Base-by-base conservation (phyloP, 1,284 basidiomycete species). In the Trichosporon sp. region DNA sequence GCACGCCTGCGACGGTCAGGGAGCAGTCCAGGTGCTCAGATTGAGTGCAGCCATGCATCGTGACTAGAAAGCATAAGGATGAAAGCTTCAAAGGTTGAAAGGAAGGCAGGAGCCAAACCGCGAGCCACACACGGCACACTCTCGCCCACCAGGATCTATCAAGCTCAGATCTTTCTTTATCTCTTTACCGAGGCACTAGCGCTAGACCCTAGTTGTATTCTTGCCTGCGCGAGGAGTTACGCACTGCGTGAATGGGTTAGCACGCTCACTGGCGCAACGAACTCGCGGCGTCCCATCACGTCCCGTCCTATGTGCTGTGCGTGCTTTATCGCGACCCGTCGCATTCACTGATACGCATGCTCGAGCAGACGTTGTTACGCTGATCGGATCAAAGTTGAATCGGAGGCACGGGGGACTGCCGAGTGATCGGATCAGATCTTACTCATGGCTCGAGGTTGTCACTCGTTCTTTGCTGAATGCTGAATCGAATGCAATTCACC, bases 401-500 rank as follows among this genome's bases (percentile, higher is more conserved):
- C 43, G 51, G 51, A 54, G 51, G 51, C 51, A 21, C 51, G 19
- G 21, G 51, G 51, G 51, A n/a, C 19, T 54, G 51, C 51, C 51
- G 51, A 19, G 14, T 10, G 51, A 54, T 54, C 51, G 51, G 51
- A 54, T 54, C n/a, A 26, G 51, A 54, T 54, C 51, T 54, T 16
- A 54, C 14, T 54, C 51, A 54, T 54, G 21, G 11, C 51, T 54
- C 16, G 51, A n/a, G 38, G 38, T 40, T 21, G 51, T 54, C 51
- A 54, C 51, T 46, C 43, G 43, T 40, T 40, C 38, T 10, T 12
- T 40, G 38, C 38, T 26, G 51, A 19, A 19, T 54, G 51, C 51
- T 54, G 51, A 54, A 54, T 54, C 51, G 19, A 54, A 54, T 54
- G 51, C 51, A 54, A 54, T 54, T 54, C 14, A 54, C 51, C 16